Evolutionary conservation across 495 filamentous ascomycete genomes (phyloP).

Genomic region (Penicillium longicatenatum): DNA sequence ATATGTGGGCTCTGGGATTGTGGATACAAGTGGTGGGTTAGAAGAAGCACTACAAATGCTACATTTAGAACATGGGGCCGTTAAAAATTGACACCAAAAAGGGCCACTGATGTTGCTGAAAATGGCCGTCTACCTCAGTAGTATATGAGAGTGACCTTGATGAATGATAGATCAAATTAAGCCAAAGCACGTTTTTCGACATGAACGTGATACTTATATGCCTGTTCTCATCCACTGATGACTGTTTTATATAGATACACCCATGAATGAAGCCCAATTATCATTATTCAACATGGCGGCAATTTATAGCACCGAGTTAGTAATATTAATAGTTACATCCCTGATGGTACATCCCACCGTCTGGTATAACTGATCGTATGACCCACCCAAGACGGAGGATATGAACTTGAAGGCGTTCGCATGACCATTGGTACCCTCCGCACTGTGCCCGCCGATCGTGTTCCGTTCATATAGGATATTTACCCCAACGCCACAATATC

Average conservation of each 20-base stretch:
- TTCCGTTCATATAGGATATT: constrained; percentile 2
- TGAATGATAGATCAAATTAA: too few species aligned
- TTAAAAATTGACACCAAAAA: too few species aligned
- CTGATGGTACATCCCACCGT: background rate
- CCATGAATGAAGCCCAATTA: too few species aligned
- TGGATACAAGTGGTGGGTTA: constrained; percentile 4
- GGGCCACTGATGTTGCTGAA: too few species aligned
- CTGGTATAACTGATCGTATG: background rate
- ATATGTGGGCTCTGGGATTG: constrained; percentile 5
- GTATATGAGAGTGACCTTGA: too few species aligned
- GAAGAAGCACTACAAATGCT: constrained; percentile 6
- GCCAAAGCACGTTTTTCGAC: too few species aligned
- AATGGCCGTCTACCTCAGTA: too few species aligned
- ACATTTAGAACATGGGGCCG: background rate
- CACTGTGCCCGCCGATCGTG: background rate
- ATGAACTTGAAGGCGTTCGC: background rate
- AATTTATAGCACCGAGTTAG: background rate
- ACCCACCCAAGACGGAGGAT: background rate
- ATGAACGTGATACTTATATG: too few species aligned
- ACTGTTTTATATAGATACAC: background rate
- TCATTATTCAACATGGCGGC: background rate
- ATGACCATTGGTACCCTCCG: background rate
- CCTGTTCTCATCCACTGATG: background rate
- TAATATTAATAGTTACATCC: background rate
- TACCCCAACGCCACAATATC: background rate